phyloP scores from a whole-genome alignment of 768 basidiomycete species.

The Xanthoconium stramineum region DNA sequence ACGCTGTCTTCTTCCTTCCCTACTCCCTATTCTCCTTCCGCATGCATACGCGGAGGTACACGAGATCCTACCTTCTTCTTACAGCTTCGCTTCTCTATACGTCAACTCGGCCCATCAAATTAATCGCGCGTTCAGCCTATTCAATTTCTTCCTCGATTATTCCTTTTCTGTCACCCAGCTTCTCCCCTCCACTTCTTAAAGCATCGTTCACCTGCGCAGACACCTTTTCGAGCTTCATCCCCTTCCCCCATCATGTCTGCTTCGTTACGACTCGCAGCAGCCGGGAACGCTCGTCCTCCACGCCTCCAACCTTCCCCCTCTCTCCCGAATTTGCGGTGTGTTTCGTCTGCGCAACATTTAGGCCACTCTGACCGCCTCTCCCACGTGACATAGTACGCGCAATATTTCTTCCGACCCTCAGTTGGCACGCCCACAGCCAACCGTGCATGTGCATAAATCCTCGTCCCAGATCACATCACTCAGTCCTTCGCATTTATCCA shows the following conservation, averaged over 20 bases:
- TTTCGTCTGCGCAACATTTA: neutral
- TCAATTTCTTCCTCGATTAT: slow-evolving; percentile 29
- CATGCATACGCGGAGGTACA: slow-evolving; percentile 22
- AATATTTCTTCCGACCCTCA: slow-evolving; percentile 26
- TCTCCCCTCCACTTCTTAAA: slow-evolving; percentile 34
- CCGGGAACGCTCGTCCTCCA: slow-evolving; percentile 35
- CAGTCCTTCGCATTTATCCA: slow-evolving; percentile 9
- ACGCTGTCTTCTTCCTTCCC: slow-evolving; percentile 11
- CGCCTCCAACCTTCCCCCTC: slow-evolving; percentile 65
- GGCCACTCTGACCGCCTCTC: slow-evolving; percentile 10
- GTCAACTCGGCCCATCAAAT: slow-evolving; percentile 32
- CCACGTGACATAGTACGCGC: slow-evolving; percentile 25
- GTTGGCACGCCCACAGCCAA: slow-evolving; percentile 28
- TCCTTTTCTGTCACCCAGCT: slow-evolving; percentile 33
- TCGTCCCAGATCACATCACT: slow-evolving; percentile 19
- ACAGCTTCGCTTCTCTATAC: slow-evolving; percentile 34
- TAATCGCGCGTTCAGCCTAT: slow-evolving; percentile 30
- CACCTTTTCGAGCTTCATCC: slow-evolving; percentile 31
- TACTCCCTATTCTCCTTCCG: slow-evolving; percentile 18
- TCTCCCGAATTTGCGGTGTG: slow-evolving; percentile 66
- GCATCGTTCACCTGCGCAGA: slow-evolving; percentile 24
- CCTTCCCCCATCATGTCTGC: slow-evolving; percentile 26
- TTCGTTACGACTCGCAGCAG: slow-evolving; percentile 23
- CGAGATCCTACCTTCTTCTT: slow-evolving; percentile 23
- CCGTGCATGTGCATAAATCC: slow-evolving; percentile 14